Conservation (phyloP, 2,329 filamentous ascomycete genomes). For the Beauveria pseudobassiana region DNA sequence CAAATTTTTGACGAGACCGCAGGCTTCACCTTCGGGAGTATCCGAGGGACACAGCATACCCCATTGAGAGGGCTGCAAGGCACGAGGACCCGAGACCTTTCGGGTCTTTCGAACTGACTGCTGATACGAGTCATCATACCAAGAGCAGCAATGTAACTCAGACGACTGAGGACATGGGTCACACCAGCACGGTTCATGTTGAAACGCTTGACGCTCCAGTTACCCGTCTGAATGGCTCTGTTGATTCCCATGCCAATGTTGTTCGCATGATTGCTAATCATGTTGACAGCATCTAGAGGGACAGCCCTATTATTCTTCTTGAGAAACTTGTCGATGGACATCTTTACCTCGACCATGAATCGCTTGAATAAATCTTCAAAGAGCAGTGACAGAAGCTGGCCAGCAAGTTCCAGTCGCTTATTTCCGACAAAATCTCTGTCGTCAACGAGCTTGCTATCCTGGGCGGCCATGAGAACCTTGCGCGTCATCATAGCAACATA, state of each 20-base stretch:
- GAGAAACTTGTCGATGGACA: constrained; percentile 89
- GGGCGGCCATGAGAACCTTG: constrained; percentile 88
- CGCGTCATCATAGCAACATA: constrained; percentile 97
- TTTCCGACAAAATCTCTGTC: constrained; percentile 98
- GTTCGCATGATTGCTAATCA: constrained; percentile 77
- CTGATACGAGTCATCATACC: constrained; percentile 99
- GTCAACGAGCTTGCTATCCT: constrained; percentile 83
- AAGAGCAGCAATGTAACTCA: constrained; percentile 93
- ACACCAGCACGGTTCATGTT: constrained; percentile 97
- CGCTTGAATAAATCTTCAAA: constrained; percentile 99
- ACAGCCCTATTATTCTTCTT: constrained; percentile 89
- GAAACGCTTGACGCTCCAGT: constrained; percentile 97
- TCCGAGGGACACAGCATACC: constrained; percentile 97
- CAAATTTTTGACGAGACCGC: constrained; percentile 94
- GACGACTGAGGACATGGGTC: constrained; percentile 87
- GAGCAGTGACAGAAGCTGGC: constrained; percentile 83
- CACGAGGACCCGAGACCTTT: constrained; percentile 92
- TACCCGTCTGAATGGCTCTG: constrained; percentile 91
- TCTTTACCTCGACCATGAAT: constrained; percentile 81
- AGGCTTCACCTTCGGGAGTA: constrained; percentile 97
- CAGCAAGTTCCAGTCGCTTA: constrained; percentile 89
- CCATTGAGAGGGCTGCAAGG: constrained; percentile 93
- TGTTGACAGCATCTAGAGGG: constrained; percentile 77
- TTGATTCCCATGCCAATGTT: constrained; percentile 91
- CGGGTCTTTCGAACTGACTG: constrained; percentile 96